A percentile compares a stretch with the other conserved stretches of the same genome.
These are phyloP conservation scores for Lepidium campestre DNA, from an alignment of 441 rosid genomes.

Conservation along the genomic window DNA sequence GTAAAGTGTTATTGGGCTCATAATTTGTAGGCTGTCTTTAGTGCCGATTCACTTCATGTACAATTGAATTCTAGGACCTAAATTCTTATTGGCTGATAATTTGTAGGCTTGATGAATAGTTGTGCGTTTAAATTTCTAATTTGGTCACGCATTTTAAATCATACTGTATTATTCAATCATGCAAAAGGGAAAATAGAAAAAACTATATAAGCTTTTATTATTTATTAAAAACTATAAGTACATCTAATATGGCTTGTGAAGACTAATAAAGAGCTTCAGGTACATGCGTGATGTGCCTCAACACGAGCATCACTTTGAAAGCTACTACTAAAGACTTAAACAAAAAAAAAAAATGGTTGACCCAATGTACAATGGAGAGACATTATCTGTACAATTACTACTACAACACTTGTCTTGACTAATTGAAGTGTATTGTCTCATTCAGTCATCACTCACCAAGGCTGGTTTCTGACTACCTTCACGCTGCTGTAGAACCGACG, in stretches of 20 bases:
- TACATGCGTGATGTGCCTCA: constrained; percentile 22
- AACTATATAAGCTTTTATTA: not conserved
- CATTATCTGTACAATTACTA: constrained; percentile 23
- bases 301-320: not conserved
- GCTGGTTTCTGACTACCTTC: constrained; percentile 68
- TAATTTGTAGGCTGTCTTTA: too few species aligned
- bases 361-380: constrained; percentile 14
- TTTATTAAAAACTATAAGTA: not conserved
- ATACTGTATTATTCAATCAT: too few species aligned
- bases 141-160: too few species aligned
- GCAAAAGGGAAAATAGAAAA: not conserved
- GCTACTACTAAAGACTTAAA: not conserved
- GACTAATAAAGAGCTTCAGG: constrained; percentile 15
- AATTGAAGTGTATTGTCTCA: not conserved
- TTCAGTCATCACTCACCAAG: constrained; percentile 29
- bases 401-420: constrained; percentile 21
- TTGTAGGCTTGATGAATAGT: too few species aligned
- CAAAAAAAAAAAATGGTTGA: not conserved
- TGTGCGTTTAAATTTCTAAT: too few species aligned
- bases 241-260: constrained; percentile 10
- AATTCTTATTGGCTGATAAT: too few species aligned
- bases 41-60: too few species aligned
- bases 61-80: too few species aligned
- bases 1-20: not conserved
- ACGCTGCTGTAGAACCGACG: constrained; percentile 87